Percentiles rank a stretch among this genome's conserved stretches.
Evolutionary conservation across 768 basidiomycete genomes (phyloP).

Genomic region (Lactarius deliciosus): DNA sequence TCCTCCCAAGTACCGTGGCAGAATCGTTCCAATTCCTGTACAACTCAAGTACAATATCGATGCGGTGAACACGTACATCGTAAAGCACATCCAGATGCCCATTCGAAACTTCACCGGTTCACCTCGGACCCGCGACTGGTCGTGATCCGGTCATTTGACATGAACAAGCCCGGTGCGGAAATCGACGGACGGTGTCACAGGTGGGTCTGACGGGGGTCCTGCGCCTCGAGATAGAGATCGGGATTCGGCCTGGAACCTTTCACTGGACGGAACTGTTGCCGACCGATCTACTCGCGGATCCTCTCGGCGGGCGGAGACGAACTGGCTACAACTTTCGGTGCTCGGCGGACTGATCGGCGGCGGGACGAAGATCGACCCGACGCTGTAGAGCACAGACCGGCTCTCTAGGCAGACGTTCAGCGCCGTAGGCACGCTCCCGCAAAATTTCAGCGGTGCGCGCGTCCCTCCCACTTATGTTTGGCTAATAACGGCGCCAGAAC

Average conservation of each 20-base stretch:
- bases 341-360: conserved; percentile 98
- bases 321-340: conserved; percentile 90
- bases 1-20: no score
- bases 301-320: conserved; percentile 90
- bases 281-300: conserved; percentile 89
- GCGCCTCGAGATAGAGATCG: conserved; percentile 86
- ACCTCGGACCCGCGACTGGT: conserved; percentile 84
- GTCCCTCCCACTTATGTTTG: conserved; percentile 9
- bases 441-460: conserved; percentile 77
- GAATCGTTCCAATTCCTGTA: no score
- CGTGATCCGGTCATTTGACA: conserved; percentile 98
- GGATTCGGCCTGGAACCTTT: conserved; percentile 95
- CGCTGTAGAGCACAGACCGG: conserved; percentile 93
- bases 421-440: conserved; percentile 85
- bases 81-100: conserved; percentile 93
- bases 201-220: conserved; percentile 93
- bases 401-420: conserved; percentile 95
- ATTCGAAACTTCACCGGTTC: conserved; percentile 68
- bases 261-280: conserved; percentile 84
- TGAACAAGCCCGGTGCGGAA: conserved; percentile 97
- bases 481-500: conserved; percentile 48
- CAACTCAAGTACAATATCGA: conserved; percentile 47
- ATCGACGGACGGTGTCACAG: conserved; percentile 97
- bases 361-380: conserved; percentile 94
- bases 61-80: conserved; percentile 98